Evolutionary conservation across 352 stramenopile genomes (phyloP).

Genomic region (Pythium rishiriense): DNA sequence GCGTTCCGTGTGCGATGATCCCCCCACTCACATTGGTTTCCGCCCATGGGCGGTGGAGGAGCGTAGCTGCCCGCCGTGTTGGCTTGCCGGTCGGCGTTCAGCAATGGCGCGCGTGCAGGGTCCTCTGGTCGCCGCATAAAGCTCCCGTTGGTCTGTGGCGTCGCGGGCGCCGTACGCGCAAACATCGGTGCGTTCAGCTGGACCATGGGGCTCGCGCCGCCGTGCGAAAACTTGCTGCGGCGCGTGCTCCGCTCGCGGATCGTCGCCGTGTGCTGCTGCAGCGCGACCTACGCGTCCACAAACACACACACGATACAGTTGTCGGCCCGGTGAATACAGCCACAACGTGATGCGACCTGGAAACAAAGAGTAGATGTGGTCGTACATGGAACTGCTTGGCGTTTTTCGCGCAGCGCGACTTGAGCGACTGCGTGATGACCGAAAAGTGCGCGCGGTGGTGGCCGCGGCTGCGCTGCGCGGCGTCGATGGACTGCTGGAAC

Average conservation of each 20-base stretch:
- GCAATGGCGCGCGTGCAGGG: slow-evolving; percentile 17
- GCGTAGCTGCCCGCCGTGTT: slow-evolving; percentile 6
- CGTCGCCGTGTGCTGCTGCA: slow-evolving; percentile 40
- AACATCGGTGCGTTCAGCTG: slow-evolving; percentile 83
- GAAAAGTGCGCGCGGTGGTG: slow-evolving; percentile 83
- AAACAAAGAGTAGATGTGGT: no score
- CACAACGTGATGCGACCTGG: slow-evolving; percentile 4
- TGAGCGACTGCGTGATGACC: slow-evolving; percentile 78
- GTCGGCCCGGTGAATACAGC: no score
- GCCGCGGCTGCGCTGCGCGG: slow-evolving; percentile 45
- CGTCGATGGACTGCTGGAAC: slow-evolving; percentile 62
- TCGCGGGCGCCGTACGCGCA: slow-evolving; percentile 37
- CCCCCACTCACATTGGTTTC: slow-evolving; percentile 12
- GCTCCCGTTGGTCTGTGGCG: slow-evolving; percentile 11
- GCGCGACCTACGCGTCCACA: slow-evolving; percentile 44
- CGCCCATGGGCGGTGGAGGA: slow-evolving; percentile 6
- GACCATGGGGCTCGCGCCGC: slow-evolving; percentile 69
- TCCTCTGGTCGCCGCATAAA: slow-evolving; percentile 18
- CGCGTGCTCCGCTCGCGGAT: slow-evolving; percentile 78
- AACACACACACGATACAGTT: no score
- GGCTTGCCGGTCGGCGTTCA: slow-evolving; percentile 22
- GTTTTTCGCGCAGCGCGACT: slow-evolving; percentile 78
- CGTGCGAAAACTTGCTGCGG: slow-evolving; percentile 81
- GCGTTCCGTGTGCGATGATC: neutral
- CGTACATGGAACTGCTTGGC: slow-evolving; percentile 78